A percentile compares a stretch with the other conserved stretches of the same genome.
phyloP scores from a whole-genome alignment of 345 rosid species.

The Diplotaxis tenuifolia region DNA sequence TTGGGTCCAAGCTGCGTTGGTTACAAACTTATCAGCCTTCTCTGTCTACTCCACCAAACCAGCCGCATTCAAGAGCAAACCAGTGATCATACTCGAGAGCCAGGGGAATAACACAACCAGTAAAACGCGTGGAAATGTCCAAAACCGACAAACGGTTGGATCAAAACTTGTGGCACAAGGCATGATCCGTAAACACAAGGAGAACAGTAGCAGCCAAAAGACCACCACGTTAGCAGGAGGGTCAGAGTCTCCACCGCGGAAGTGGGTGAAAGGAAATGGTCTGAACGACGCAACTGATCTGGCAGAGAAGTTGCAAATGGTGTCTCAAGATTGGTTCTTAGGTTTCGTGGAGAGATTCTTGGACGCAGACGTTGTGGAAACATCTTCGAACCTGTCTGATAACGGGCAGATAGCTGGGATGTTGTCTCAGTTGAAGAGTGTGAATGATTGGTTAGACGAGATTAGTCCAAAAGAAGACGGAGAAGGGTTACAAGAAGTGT shows the following conservation, averaged over 20 bases:
- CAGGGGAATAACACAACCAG: slow-evolving; percentile 43
- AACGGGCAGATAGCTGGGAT: slow-evolving; percentile 88
- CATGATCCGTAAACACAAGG: slow-evolving; percentile 56
- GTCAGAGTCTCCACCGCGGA: slow-evolving; percentile 45
- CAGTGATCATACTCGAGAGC: slow-evolving; percentile 58
- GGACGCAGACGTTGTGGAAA: slow-evolving; percentile 62
- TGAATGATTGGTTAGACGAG: slow-evolving; percentile 89
- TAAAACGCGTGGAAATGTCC: slow-evolving; percentile 45
- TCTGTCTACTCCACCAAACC: slow-evolving; percentile 61
- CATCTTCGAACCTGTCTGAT: slow-evolving; percentile 54
- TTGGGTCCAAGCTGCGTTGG: slow-evolving; percentile 92
- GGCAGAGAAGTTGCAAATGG: slow-evolving; percentile 65
- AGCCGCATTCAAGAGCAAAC: slow-evolving; percentile 42
- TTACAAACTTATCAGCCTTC: slow-evolving; percentile 74
- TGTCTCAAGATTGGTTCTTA: slow-evolving; percentile 90
- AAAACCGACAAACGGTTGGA: slow-evolving; percentile 47
- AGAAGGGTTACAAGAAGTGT: slow-evolving; percentile 46
- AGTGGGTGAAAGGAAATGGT: slow-evolving; percentile 74
- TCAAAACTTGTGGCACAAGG: slow-evolving; percentile 79
- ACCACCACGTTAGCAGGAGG: slow-evolving; percentile 34
- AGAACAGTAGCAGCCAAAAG: slow-evolving; percentile 49
- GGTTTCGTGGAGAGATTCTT: slow-evolving; percentile 86
- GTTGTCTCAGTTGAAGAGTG: slow-evolving; percentile 87
- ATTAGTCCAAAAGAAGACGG: slow-evolving; percentile 64
- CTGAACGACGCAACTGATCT: slow-evolving; percentile 72